These are phyloP conservation scores for Colletotrichum siamense DNA, from an alignment of 2,329 filamentous ascomycete genomes.

Conservation along the genomic window DNA sequence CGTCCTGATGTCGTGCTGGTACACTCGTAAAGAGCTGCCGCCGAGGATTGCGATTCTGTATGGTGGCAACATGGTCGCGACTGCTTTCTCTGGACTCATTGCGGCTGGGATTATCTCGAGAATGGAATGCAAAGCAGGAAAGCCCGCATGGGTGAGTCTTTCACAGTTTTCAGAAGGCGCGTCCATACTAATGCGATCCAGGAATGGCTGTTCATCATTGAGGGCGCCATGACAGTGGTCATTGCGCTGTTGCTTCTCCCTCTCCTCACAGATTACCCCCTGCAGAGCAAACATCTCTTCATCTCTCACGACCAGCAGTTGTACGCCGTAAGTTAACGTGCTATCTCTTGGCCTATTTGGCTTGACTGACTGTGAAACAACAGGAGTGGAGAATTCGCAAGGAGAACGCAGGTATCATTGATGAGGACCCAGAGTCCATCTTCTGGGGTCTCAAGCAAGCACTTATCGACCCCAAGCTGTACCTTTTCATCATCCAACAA, in stretches of 20 bases:
- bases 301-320: background rate
- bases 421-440: slow-evolving; percentile 8
- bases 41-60: slow-evolving; percentile 64
- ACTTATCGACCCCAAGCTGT: background rate
- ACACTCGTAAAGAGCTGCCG: slow-evolving; percentile 68
- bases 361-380: background rate
- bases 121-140: slow-evolving; percentile 43
- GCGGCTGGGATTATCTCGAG: slow-evolving; percentile 66
- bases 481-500: slow-evolving; percentile 26
- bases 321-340: background rate
- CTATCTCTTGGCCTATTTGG: background rate
- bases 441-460: slow-evolving; percentile 9
- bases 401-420: background rate
- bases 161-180: background rate
- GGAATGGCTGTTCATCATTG: slow-evolving; percentile 58
- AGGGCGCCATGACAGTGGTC: slow-evolving; percentile 51
- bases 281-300: slow-evolving; percentile 7
- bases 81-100: slow-evolving; percentile 71
- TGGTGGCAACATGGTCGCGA: slow-evolving; percentile 69
- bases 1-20: slow-evolving; percentile 66
- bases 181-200: slow-evolving; percentile 41
- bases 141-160: background rate
- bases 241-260: slow-evolving; percentile 23
- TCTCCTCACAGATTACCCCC: slow-evolving; percentile 27
- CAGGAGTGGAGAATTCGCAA: slow-evolving; percentile 14